Base-by-base conservation (phyloP, 225 moss, liverwort and hornwort species). In the Takakia lepidozioides region DNA sequence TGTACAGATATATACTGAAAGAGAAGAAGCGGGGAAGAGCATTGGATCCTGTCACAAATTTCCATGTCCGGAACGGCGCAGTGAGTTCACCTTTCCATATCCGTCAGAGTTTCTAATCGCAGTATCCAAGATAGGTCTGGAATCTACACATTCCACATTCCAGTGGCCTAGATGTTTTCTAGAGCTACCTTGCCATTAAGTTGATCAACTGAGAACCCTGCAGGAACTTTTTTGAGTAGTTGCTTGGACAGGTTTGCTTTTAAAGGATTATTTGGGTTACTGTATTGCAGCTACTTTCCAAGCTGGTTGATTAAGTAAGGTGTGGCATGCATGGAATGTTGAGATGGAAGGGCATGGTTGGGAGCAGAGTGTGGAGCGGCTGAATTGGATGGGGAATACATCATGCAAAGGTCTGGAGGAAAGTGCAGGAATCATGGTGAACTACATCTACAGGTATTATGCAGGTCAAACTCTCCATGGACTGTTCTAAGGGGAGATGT, bases 371-470 rank as follows among this genome's bases (percentile, higher is more conserved):
- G 93, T 89, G 57, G 86, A 95, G 54, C 81, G 82, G 34, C 64
- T 95, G 21, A 89, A 95, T 52, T 95, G 93, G 93, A 86, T 89
- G 93, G 93, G 82, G 51, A 86, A 95, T 57, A 90, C 82, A 25
- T 86, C 93, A 27, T 25, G 36, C 27, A 79, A 86, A 57, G 89
- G 93, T 45, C 69, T 95, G 3, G 58, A 67, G 51, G 18, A 81
- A 18, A 90, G 81, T 82, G 89, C 89, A 21, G 93, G 93, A 15
- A 61, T 95, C 10, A 90, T 90, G 93, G 89, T 95, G 10, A 95
- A 95, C 49, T 95, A 95, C 51, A 73, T 70, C 8, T 95, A 95
- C 72, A 95, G 89, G 93, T 86, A 73, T n/a, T n/a, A n/a, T n/a
- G n/a, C n/a, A n/a, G n/a, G n/a, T n/a, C n/a, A n/a, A n/a, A n/a